Evolutionary conservation across 768 basidiomycete genomes (phyloP).

Genomic region (Calocybe cyanea): DNA sequence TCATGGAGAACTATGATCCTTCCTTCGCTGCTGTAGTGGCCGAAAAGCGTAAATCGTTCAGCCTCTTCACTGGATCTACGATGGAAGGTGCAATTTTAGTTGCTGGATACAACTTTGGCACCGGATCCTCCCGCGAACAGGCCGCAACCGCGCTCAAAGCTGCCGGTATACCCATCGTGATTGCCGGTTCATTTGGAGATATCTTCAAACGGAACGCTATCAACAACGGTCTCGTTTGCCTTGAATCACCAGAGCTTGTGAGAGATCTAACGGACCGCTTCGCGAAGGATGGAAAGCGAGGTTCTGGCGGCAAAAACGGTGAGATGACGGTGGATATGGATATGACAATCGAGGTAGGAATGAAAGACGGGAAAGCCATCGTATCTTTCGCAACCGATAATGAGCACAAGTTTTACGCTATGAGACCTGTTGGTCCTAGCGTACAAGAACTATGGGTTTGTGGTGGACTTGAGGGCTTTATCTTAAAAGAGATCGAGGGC

Average conservation of each 20-base stretch:
- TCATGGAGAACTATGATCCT: slow-evolving; percentile 99
- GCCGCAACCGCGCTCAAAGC: slow-evolving; percentile 96
- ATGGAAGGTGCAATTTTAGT: slow-evolving; percentile 76
- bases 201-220: slow-evolving; percentile 99
- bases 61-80: slow-evolving; percentile 16
- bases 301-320: slow-evolving; percentile 74
- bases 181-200: slow-evolving; percentile 98
- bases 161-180: slow-evolving; percentile 87
- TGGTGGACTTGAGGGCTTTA: slow-evolving; percentile 90
- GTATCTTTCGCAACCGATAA: slow-evolving; percentile 41
- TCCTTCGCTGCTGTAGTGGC: slow-evolving; percentile 72
- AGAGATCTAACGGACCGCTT: slow-evolving; percentile 73
- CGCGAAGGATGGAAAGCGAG: slow-evolving; percentile 70
- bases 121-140: slow-evolving; percentile 97
- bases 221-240: slow-evolving; percentile 95
- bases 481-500: slow-evolving; percentile 66
- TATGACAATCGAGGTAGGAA: slow-evolving; percentile 60
- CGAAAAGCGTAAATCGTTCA: slow-evolving; percentile 34
- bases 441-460: slow-evolving; percentile 98
- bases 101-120: slow-evolving; percentile 97
- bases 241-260: slow-evolving; percentile 90
- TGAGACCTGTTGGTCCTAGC: slow-evolving; percentile 82
- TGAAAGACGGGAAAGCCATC: slow-evolving; percentile 65
- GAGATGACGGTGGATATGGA: slow-evolving; percentile 82
- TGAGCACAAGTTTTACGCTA: slow-evolving; percentile 51